Evolutionary conservation across 2,329 filamentous ascomycete species (phyloP).

Genomic region (Blastomyces silverae): DNA sequence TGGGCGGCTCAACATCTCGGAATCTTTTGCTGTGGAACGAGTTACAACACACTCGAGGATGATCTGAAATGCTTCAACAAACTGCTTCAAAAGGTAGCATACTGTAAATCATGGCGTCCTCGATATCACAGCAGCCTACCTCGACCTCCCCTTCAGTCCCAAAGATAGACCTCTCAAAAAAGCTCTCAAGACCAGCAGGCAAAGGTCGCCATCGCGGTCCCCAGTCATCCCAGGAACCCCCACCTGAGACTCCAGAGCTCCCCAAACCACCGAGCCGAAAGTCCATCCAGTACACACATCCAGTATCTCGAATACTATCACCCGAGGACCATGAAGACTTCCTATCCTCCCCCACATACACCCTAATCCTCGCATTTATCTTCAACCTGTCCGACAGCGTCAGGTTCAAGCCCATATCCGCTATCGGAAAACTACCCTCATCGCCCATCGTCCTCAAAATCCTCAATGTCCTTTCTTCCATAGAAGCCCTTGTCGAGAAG

Average conservation of each 20-base stretch:
- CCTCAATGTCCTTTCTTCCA: slow-evolving; percentile 61
- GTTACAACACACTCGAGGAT: too few relatives aligned
- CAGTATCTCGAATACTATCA: slow-evolving; percentile 74
- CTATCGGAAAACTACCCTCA: slow-evolving; percentile 47
- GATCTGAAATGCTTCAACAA: not conserved
- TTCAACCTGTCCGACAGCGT: slow-evolving; percentile 82
- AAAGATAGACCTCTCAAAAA: slow-evolving; percentile 37
- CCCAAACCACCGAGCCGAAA: slow-evolving; percentile 59
- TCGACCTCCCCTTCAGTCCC: not conserved
- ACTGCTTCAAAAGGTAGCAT: not conserved
- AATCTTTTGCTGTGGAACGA: too few relatives aligned
- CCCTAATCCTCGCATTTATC: slow-evolving; percentile 72
- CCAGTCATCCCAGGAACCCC: slow-evolving; percentile 43
- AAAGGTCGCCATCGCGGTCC: slow-evolving; percentile 28
- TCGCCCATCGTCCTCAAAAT: slow-evolving; percentile 58
- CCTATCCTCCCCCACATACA: slow-evolving; percentile 65
- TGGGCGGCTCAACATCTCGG: too few relatives aligned
- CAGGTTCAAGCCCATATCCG: slow-evolving; percentile 59
- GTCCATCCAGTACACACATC: slow-evolving; percentile 56
- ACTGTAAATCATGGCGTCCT: slow-evolving; percentile 19
- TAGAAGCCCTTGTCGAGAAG: slow-evolving; percentile 58
- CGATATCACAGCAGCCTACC: slow-evolving; percentile 19
- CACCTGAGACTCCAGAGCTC: slow-evolving; percentile 68
- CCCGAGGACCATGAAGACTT: slow-evolving; percentile 74
- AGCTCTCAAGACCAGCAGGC: slow-evolving; percentile 33